Evolutionary conservation across 306 rosid species (phyloP).

Genomic region (Ormosia emarginata): DNA sequence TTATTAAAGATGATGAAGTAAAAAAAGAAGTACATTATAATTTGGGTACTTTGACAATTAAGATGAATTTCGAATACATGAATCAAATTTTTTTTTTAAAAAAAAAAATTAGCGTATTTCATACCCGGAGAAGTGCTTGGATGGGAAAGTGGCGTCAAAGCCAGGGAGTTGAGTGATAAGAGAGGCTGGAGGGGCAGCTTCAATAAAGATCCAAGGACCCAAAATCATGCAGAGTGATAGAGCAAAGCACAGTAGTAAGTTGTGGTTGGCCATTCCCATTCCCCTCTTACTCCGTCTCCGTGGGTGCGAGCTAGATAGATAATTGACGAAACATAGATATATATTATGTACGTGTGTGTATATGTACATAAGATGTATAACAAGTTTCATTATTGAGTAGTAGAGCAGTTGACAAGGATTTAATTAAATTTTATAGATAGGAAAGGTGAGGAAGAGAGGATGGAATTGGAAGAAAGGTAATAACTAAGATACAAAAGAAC

Average conservation of each 20-base stretch:
- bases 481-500: not conserved
- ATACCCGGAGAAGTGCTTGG: constrained; percentile 43
- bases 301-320: not conserved
- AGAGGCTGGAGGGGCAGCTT: constrained; percentile 23
- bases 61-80: not conserved
- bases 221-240: constrained; percentile 10
- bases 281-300: not conserved
- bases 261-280: not conserved
- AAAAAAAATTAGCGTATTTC: not conserved
- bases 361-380: not conserved
- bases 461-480: not conserved
- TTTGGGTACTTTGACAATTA: not conserved
- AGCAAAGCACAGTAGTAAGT: not conserved
- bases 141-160: constrained; percentile 13
- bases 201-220: constrained; percentile 1
- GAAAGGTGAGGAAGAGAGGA: not conserved
- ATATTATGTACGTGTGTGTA: not conserved
- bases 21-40: not conserved
- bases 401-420: not conserved
- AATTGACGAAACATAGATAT: not conserved
- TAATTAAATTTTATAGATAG: not conserved
- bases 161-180: constrained; percentile 36
- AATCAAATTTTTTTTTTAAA: no score
- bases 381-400: not conserved
- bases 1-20: not conserved